Evolutionary conservation across 305 asterid genomes (phyloP), one percentile per base, ranked within the genome.

Genomic region (Andrographis paniculata): DNA sequence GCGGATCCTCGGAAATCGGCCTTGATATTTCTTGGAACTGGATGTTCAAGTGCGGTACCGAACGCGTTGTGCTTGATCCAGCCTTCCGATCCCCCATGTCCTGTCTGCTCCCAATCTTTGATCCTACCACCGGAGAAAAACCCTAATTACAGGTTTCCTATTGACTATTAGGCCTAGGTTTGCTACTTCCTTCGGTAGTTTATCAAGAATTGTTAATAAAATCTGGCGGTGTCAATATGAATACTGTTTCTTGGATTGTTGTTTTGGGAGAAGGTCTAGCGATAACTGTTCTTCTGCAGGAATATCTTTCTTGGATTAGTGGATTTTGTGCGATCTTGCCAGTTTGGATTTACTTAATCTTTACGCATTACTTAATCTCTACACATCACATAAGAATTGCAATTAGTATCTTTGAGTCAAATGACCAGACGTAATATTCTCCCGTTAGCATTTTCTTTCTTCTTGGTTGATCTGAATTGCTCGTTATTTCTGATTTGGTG

Each of bases 21-120:
- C 20, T 55, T 88, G 68, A 79, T 88, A 52, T 88, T 85, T 69
- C 77, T 88, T n/a, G 95, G 97, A 21, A 88, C 95, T 19, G 97
- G 97, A 48, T 88, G 97, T 69, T 84, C 97, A n/a, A 88, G 94
- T 67, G 84, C 93, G 22, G 62, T 85, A 40, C 97, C 97, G 14
- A 84, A 82, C 38, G 87, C 82, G 2, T 47, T 84, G 61, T 88
- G 97, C 70, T 65, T 88, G 72, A 77, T 85, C 67, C 86, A 69
- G 45, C 91, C 93, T 14, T 70, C 84, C 15, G 76, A 84, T 70
- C 94, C 97, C 56, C 95, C 95, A 40, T 88, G 97, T 44, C 64
- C n/a, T 14, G 93, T 85, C 33, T 88, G 97, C 65, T 61, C 82
- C 42, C 84, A 65, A 50, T 85, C 97, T 3, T 36, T 82, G 53